Evolutionary conservation across 192 early-diverging fungal genomes (phyloP).

Genomic region (Coemansia sp.): DNA sequence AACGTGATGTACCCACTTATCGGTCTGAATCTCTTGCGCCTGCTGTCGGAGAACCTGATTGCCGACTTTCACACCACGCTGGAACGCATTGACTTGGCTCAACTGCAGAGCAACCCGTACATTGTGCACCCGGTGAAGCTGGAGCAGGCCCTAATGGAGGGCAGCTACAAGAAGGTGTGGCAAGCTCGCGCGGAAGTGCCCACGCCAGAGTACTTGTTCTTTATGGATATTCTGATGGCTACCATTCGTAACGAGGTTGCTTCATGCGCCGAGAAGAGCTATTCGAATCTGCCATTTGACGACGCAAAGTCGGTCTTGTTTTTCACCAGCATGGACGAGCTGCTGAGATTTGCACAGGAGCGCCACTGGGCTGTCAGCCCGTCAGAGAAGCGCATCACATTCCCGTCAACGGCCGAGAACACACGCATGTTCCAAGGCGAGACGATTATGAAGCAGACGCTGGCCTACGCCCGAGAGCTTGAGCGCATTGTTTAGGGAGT

Average conservation of each 20-base stretch:
- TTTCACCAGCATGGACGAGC: constrained; percentile 80
- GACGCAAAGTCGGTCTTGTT: constrained; percentile 94
- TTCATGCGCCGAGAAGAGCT: constrained; percentile 94
- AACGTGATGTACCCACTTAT: constrained; percentile 85
- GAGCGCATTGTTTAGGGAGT: constrained; percentile 76
- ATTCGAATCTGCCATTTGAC: constrained; percentile 75
- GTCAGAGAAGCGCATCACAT: constrained; percentile 81
- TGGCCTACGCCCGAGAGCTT: constrained; percentile 91
- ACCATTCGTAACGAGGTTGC: constrained; percentile 97
- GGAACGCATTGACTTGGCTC: constrained; percentile 84
- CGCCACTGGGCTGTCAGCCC: constrained; percentile 83
- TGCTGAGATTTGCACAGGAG: constrained; percentile 85
- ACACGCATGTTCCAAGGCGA: constrained; percentile 76
- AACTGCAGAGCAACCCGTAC: constrained; percentile 76
- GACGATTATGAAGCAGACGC: constrained; percentile 80
- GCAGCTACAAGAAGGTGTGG: constrained; percentile 97
- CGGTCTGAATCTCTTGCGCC: constrained; percentile 90
- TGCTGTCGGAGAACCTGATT: constrained; percentile 92
- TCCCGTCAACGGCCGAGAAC: constrained; percentile 66
- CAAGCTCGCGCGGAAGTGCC: constrained; percentile 86
- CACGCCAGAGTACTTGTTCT: constrained; percentile 89
- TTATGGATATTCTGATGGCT: constrained; percentile 91
- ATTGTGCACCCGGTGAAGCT: constrained; percentile 92
- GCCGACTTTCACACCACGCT: constrained; percentile 99
- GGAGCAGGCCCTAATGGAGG: constrained; percentile 98